Evolutionary conservation across 192 early-diverging fungal species (phyloP).

Genomic region (Backusella macrospora): DNA sequence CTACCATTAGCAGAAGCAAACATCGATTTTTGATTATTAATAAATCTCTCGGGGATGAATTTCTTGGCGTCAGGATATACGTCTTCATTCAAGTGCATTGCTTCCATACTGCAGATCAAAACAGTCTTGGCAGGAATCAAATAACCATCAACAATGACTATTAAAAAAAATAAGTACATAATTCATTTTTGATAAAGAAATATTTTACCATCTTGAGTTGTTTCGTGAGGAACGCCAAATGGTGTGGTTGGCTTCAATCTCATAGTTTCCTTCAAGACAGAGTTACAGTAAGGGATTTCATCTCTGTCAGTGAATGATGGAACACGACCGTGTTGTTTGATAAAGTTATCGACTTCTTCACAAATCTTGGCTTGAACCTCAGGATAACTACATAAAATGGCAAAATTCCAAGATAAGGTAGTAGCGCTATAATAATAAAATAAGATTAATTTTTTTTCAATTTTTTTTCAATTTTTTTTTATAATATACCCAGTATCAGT

Average conservation of each 20-base stretch:
- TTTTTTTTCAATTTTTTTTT: neutral
- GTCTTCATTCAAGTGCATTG: slow-evolving; percentile 44
- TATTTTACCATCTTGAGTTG: slow-evolving; percentile 21
- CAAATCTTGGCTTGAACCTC: slow-evolving; percentile 18
- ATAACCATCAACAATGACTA: slow-evolving; percentile 41
- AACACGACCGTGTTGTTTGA: neutral
- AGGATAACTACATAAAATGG: slow-evolving; percentile 23
- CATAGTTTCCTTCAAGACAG: slow-evolving; percentile 25
- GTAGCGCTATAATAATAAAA: neutral
- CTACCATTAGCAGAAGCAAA: slow-evolving; percentile 19
- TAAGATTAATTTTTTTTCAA: neutral
- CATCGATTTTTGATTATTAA: slow-evolving; percentile 4
- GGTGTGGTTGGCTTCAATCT: slow-evolving; percentile 1
- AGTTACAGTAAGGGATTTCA: slow-evolving; percentile 24
- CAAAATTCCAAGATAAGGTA: slow-evolving; percentile 29
- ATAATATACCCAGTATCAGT: slow-evolving; percentile 13
- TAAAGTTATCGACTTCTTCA: slow-evolving; percentile 22
- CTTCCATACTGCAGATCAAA: slow-evolving; percentile 49
- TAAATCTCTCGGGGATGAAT: slow-evolving; percentile 51
- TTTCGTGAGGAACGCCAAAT: slow-evolving; percentile 17
- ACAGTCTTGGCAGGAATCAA: slow-evolving; percentile 51
- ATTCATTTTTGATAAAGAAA: neutral
- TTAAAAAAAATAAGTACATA: neutral
- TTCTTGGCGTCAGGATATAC: slow-evolving; percentile 46
- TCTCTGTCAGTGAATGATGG: slow-evolving; percentile 13